Conservation (phyloP, 345 rosid species). For the Lepidium aucheri region DNA sequence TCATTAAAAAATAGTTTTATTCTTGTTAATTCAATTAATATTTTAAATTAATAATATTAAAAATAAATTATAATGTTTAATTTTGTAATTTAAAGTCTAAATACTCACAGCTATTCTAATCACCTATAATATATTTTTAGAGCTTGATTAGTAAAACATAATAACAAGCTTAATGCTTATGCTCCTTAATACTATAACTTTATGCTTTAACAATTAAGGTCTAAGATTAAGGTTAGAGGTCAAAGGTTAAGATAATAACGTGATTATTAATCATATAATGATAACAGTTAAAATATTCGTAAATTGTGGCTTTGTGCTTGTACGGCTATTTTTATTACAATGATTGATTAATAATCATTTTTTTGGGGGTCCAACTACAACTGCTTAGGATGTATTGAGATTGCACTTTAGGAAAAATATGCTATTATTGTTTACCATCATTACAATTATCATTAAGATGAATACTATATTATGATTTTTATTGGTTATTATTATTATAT, state of each 20-base stretch:
- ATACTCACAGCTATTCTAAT: too few species aligned
- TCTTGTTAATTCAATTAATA: too few species aligned
- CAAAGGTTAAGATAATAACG: background rate
- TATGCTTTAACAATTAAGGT: too few species aligned
- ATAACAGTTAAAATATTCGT: background rate
- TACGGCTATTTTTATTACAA: constrained; percentile 11
- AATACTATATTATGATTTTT: background rate
- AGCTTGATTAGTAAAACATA: too few species aligned
- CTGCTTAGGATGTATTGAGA: constrained; percentile 14
- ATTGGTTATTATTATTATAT: background rate
- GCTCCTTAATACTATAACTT: too few species aligned
- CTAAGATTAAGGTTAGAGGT: background rate
- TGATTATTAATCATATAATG: background rate
- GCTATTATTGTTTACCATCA: constrained; percentile 15
- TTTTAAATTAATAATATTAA: too few species aligned
- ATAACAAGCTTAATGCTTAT: too few species aligned
- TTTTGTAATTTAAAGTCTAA: too few species aligned
- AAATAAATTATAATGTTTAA: too few species aligned
- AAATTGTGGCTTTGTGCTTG: background rate
- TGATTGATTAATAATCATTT: constrained; percentile 14
- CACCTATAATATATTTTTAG: too few species aligned
- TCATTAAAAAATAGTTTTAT: too few species aligned
- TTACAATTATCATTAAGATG: background rate
- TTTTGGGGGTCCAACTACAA: constrained; percentile 15
- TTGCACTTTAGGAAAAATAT: background rate